Evolutionary conservation across 2,329 filamentous ascomycete genomes (phyloP), one percentile per base, ranked within the genome.

Genomic region (Fusarium denticulatum): DNA sequence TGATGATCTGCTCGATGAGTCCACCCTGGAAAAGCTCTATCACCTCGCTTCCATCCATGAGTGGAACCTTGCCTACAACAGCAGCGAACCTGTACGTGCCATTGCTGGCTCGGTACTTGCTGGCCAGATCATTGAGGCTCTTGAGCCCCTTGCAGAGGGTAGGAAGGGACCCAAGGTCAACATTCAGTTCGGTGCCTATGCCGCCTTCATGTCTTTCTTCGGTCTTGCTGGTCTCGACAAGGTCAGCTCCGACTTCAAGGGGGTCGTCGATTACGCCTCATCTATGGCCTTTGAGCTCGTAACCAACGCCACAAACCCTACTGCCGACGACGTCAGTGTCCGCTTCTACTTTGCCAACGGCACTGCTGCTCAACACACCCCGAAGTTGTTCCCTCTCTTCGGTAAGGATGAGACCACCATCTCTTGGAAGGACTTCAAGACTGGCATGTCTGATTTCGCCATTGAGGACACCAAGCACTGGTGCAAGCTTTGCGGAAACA

Each of bases 251-350:
- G 84, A 93, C 80, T 97, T 97, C 85, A 90, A 85, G 67, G 93
- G 93, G 61, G 85, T 97, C 18, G 90, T 92, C n/a, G 92, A 95
- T 83, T 97, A 97, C 78, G 94, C 94, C 10, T 92, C 91, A 6
- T 90, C 90, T 72, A 94, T 97, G 89, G 87, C 87, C 11, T 95
- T 97, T 80, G 95, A 97, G 85, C 84, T 92, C 28, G 85, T 91
- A 60, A 89, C 89, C 73, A 82, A 88, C 87, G 83, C 84, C 7
- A 85, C 82, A 18, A 75, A 79, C 79, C 88, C 90, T 16, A 71
- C 76, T 65, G 45, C 56, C 37, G 75, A 84, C 36, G 86, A 90
- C 60, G 83, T 91, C 72, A 85, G 82, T 16, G 88, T 92, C 24
- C 88, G 90, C 74, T 91, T 91, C 83, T 83, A 88, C 53, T 90